Evolutionary conservation across 2,329 filamentous ascomycete genomes (phyloP), one percentile per base, ranked within the genome.

Genomic region (Dactylonectria estremocensis): DNA sequence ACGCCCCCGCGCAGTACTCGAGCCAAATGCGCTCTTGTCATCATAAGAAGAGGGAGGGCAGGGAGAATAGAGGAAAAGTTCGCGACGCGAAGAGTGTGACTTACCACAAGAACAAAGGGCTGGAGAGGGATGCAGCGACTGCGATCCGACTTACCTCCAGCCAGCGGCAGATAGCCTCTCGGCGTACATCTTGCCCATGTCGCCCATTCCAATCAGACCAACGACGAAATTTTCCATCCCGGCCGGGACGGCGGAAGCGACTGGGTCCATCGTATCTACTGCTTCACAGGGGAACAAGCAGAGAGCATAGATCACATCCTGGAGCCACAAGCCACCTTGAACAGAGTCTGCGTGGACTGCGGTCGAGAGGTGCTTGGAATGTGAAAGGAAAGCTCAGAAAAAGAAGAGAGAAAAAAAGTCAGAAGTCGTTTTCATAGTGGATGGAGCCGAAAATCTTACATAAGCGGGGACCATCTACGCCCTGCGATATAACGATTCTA

Each of bases 21-120:
- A 98, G 95, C 95, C 95, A 98, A 98, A 98, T 98, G 95, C 95
- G 95, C 95, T 98, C 95, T 95, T 94, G 95, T 98, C 95, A 98
- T 98, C 95, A 97, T 95, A 81, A 81, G 77, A 67, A 28, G 50
- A 63, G 77, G 71, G 82, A 76, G 67, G 62, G 64, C 65, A 68
- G 66, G 56, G 22, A 4, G 20, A 8, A n/a, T 13, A 28, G n/a
- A 18, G 31, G 20, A 35, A 20, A 46, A 60, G 55, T 50, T 24
- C 37, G 18, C 24, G 55, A 43, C 40, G 14, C 61, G 58, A 60
- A 62, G 50, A 54, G 55, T 28, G 28, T 61, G 61, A 80, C 76
- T 69, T 72, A 74, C 72, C 70, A 72, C 54, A 49, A 40, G 31
- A 52, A 60, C 54, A 66, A 57, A 60, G 66, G 56, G 64, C 57